Conservation (phyloP, 768 basidiomycete genomes). For the Sarcodon sp. region DNA sequence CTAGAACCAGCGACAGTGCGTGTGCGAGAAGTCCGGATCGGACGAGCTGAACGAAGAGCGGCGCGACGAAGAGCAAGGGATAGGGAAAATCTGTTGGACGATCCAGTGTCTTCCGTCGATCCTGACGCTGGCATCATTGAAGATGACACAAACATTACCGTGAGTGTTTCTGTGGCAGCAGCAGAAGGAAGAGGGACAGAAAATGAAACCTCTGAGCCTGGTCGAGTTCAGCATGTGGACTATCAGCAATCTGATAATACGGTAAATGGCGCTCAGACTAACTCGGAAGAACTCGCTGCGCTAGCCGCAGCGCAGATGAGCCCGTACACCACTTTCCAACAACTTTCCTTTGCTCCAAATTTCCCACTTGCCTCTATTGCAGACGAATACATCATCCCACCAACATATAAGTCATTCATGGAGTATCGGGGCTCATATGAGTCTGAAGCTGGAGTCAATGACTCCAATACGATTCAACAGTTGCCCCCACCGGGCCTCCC, state of each 20-base stretch:
- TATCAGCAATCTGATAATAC: conserved; percentile 7
- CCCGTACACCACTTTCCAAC: conserved; percentile 87
- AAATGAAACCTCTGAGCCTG: conserved; percentile 47
- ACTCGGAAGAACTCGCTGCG: conserved; percentile 53
- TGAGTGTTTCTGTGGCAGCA: conserved; percentile 42
- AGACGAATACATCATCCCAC: conserved; percentile 86
- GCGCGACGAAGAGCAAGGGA: conserved; percentile 72
- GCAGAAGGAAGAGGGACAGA: conserved; percentile 12
- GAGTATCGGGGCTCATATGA: conserved; percentile 57
- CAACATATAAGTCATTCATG: conserved; percentile 73
- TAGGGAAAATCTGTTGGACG: conserved; percentile 34
- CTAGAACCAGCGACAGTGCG: conserved; percentile 87
- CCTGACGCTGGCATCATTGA: conserved; percentile 27
- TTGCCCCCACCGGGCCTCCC: conserved; percentile 76
- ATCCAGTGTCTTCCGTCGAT: conserved; percentile 24
- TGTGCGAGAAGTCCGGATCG: conserved; percentile 88
- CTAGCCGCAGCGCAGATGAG: conserved; percentile 63
- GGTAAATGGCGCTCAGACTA: background rate
- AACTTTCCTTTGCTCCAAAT: conserved; percentile 72
- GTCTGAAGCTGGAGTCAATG: conserved; percentile 28
- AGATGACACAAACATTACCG: conserved; percentile 40
- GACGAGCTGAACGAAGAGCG: conserved; percentile 76
- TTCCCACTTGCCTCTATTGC: conserved; percentile 85
- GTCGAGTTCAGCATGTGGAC: conserved; percentile 25
- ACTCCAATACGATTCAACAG: conserved; percentile 42